Evolutionary conservation across 331 rosid species (phyloP), one percentile per base, ranked within the genome.

Genomic region (Prunus yedoensis): DNA sequence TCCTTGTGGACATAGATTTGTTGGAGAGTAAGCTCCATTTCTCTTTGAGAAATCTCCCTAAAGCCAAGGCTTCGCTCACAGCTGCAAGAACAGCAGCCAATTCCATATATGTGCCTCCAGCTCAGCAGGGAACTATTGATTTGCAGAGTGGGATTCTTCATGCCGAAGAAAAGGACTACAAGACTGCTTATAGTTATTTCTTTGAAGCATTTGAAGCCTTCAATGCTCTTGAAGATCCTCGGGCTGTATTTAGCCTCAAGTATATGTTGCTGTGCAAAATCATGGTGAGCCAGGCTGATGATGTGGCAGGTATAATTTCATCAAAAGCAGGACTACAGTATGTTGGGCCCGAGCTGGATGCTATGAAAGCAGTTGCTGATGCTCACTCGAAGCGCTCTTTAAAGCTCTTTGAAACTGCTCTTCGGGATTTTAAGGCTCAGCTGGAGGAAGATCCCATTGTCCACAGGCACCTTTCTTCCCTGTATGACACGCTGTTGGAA

Each of bases 1-100:
- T 94, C 32, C 99, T 94, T 59, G 99, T 94, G 60, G 99, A 94
- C 89, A 92, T 92, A 67, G 97, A 91, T 81, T 81, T 94, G 84
- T 79, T 94, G 84, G 98, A 94, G 87, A 91, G 98, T 76, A 94
- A 90, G 83, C 97, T 91, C 7, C 97, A 91, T 74, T 94, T 94
- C 74, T 89, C 97, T 20, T 80, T 94, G 66, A 89, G 97, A 87
- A 94, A 94, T 84, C 99, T 94, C 70, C 97, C 99, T 25, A 92
- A 94, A 81, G 97, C 99, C 25, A 94, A 94, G 80, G 99, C 99
- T 49, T 92, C 97, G 9, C 92, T 94, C 70, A 94, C 99, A 0
- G 97, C 97, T 17, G 99, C 99, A 51, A 88, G 97, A 84, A 94
- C 99, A 52, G 99, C 99, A 56, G 99, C 99, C 52, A 94, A 94